phyloP scores from a whole-genome alignment of 1,139 yeast species.

The Candida dubliniensis region DNA sequence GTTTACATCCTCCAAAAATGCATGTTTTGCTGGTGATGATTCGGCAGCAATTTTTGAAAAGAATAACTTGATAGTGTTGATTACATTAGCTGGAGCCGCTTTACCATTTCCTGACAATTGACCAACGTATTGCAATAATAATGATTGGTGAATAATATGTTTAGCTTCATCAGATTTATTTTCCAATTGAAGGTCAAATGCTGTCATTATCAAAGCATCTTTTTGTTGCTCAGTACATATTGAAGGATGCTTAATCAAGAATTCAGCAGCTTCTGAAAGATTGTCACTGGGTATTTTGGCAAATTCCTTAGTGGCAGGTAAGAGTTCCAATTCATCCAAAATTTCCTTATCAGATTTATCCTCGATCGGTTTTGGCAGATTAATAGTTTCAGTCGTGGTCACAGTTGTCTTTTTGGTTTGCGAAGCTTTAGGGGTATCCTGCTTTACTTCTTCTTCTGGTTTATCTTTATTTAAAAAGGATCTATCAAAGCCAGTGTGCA shows the following conservation, averaged over 20 bases:
- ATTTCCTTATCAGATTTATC: slow-evolving; percentile 24
- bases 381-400: slow-evolving; percentile 33
- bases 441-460: slow-evolving; percentile 22
- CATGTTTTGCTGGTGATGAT: slow-evolving; percentile 58
- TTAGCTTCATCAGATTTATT: slow-evolving; percentile 54
- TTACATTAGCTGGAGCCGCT: slow-evolving; percentile 33
- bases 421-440: slow-evolving; percentile 19
- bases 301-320: slow-evolving; percentile 65
- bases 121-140: slow-evolving; percentile 73
- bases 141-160: slow-evolving; percentile 75
- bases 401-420: slow-evolving; percentile 13
- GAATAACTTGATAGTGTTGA: slow-evolving; percentile 65
- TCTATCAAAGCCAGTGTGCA: slow-evolving; percentile 91
- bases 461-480: slow-evolving; percentile 68
- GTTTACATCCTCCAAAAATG: slow-evolving; percentile 72
- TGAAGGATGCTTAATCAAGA: slow-evolving; percentile 57
- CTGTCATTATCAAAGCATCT: slow-evolving; percentile 90
- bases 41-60: slow-evolving; percentile 60
- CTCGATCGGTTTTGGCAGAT: slow-evolving; percentile 19
- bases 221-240: slow-evolving; percentile 83
- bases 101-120: slow-evolving; percentile 50
- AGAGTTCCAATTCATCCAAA: slow-evolving; percentile 36
- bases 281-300: slow-evolving; percentile 55
- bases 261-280: slow-evolving; percentile 49
- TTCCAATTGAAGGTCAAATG: slow-evolving; percentile 78